Conservation (phyloP, 2,329 filamentous ascomycete genomes). For the Trichoderma sp. region DNA sequence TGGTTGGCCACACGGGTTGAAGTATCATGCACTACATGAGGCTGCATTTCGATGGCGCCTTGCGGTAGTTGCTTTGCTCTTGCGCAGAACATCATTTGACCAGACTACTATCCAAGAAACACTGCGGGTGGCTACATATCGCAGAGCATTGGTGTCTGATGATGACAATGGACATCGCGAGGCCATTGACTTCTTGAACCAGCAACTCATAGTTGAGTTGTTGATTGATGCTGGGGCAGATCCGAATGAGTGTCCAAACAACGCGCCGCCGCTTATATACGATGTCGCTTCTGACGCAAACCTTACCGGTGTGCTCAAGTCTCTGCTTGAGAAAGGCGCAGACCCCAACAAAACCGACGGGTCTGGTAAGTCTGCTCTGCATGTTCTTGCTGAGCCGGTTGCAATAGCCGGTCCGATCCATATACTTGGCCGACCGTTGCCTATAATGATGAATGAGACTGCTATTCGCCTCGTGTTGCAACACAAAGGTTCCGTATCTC, state of each 20-base stretch:
- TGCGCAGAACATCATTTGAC: constrained; percentile 11
- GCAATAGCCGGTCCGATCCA: background rate
- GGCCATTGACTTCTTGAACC: constrained; percentile 22
- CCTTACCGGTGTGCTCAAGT: constrained; percentile 24
- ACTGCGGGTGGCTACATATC: constrained; percentile 1
- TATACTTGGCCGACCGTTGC: background rate
- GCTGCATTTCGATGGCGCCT: constrained; percentile 23
- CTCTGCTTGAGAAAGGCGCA: constrained; percentile 29
- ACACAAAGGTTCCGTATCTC: constrained; percentile 24
- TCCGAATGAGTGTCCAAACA: constrained; percentile 13
- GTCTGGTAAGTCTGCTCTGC: constrained; percentile 25
- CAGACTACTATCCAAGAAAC: background rate
- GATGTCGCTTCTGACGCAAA: constrained; percentile 10
- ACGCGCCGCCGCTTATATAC: constrained; percentile 9
- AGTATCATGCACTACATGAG: constrained; percentile 15
- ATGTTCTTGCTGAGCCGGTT: constrained; percentile 22
- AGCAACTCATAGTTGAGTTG: constrained; percentile 23
- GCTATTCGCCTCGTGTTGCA: constrained; percentile 25
- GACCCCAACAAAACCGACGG: constrained; percentile 23
- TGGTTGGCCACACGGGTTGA: constrained; percentile 21
- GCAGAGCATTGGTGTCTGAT: background rate
- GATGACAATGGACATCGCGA: constrained; percentile 1
- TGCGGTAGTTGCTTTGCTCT: constrained; percentile 16
- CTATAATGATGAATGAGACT: constrained; percentile 17
- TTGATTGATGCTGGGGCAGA: constrained; percentile 27